Conservation (phyloP, 371 early-diverging fungal species). For the Mucor mucedo region DNA sequence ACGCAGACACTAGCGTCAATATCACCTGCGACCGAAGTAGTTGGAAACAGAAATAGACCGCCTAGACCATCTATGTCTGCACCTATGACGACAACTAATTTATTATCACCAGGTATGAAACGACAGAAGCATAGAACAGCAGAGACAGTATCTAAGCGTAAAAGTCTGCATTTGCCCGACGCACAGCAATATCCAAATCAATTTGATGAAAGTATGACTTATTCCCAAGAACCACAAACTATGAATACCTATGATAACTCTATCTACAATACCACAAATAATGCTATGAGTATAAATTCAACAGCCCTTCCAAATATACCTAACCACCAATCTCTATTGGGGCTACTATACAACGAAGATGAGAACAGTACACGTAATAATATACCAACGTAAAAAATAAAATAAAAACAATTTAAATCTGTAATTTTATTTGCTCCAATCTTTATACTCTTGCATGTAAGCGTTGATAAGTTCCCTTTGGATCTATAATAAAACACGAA, state of each 20-base stretch:
- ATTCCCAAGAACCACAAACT: slow-evolving; percentile 2
- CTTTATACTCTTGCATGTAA: slow-evolving; percentile 15
- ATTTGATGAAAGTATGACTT: neutral
- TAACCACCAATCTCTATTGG: slow-evolving; percentile 25
- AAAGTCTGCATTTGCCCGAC: slow-evolving; percentile 19
- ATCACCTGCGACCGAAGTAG: slow-evolving; percentile 27
- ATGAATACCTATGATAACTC: neutral
- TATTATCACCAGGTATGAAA: neutral
- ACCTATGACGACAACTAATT: neutral
- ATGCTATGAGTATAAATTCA: neutral
- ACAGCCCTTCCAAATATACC: slow-evolving; percentile 8
- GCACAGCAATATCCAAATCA: slow-evolving; percentile 3
- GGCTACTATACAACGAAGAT: slow-evolving; percentile 21
- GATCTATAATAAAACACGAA: neutral
- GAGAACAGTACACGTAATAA: slow-evolving; percentile 3
- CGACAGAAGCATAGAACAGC: neutral
- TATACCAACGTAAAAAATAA: slow-evolving; percentile 11
- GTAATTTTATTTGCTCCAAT: neutral
- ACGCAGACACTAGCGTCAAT: slow-evolving; percentile 21
- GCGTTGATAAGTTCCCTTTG: slow-evolving; percentile 20
- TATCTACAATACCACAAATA: neutral
- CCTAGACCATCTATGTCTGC: neutral
- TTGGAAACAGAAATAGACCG: neutral
- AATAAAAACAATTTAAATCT: neutral
- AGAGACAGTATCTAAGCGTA: slow-evolving; percentile 7